Base-by-base conservation (phyloP, 352 stramenopile genomes). In the Plasmopara viticola region DNA sequence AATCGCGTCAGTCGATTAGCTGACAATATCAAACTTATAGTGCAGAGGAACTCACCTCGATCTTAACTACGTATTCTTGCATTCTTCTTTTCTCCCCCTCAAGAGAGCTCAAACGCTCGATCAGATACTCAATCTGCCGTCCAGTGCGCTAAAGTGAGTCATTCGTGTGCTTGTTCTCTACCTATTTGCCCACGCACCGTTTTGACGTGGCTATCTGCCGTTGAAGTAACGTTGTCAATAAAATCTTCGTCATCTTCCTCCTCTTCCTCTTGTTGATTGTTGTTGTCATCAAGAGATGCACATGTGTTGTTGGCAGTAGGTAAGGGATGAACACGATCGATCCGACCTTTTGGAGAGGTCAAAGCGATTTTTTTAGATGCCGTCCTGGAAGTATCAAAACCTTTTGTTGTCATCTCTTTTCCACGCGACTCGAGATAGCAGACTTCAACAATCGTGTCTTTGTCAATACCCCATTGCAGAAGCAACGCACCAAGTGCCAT, bases 101-200 rank as follows among this genome's bases (percentile, higher is more conserved):
- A 29, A 85, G 58, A 9, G 61, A 63, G 28, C 64, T 80, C 37
- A 87, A 51, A 30, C 67, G 61, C 51, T 82, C 73, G 6, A 78
- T 68, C 0, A 87, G 60, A 37, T 78, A 71, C 40, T 82, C 67
- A 30, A 87, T 84, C 76, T 87, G 53, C 35, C 18, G 18, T 33
- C 9, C n/a, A 39, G 14, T 7, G 38, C 14, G 33, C 9, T 10
- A 9, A 12, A 18, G 13, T 59, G 14, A 58, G 39, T 46, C 7
- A 29, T 34, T 43, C 17, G 7, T 6, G 45, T 18, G 14, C 31
- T 35, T 35, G 4, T 53, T 15, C 34, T 1, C 7, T 17, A 6
- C 8, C 29, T 30, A 6, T 34, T 9, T 34, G n/a, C 18, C 17
- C 20, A 45, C 61, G 29, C 29, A 80, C 70, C 53, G 67, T 78